These are phyloP conservation scores for Cystoderma amianthinum DNA, from an alignment of 768 basidiomycete genomes.

Conservation along the genomic window DNA sequence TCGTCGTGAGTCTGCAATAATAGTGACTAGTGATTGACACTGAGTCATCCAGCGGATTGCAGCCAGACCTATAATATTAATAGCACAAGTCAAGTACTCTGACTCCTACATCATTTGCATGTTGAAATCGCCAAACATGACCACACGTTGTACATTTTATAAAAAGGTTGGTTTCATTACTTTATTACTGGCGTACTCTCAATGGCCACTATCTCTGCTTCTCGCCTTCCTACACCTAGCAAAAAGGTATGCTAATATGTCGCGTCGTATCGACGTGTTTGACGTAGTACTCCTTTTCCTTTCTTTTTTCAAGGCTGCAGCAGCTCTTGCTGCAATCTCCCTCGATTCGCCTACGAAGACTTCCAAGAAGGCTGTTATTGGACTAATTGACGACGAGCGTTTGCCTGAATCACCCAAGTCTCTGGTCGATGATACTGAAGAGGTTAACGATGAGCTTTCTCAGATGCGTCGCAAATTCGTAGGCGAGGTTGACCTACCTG, in stretches of 20 bases:
- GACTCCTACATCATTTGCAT: too few species aligned
- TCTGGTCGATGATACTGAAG: slow-evolving; percentile 19
- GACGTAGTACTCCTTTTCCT: not conserved
- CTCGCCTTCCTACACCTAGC: slow-evolving; percentile 37
- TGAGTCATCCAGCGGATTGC: too few species aligned
- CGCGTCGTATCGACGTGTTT: slow-evolving; percentile 5
- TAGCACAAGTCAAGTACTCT: too few species aligned
- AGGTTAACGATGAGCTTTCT: slow-evolving; percentile 13
- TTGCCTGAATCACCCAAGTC: slow-evolving; percentile 27
- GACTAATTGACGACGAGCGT: slow-evolving; percentile 25
- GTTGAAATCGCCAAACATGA: slow-evolving; percentile 25
- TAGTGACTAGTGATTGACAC: too few species aligned
- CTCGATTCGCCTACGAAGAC: slow-evolving; percentile 34
- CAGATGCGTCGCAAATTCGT: slow-evolving; percentile 47
- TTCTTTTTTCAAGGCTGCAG: too few species aligned
- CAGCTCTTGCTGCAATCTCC: slow-evolving; percentile 35
- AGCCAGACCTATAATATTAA: too few species aligned
- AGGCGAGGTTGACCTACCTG: slow-evolving; percentile 62
- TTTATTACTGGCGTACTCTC: slow-evolving; percentile 4
- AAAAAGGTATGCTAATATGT: slow-evolving; percentile 33
- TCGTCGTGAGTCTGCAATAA: too few species aligned
- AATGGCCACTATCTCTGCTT: slow-evolving; percentile 23
- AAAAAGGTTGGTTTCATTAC: slow-evolving; percentile 8
- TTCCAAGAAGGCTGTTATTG: slow-evolving; percentile 11
- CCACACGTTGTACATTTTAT: slow-evolving; percentile 21